Conservation (phyloP, 2,329 filamentous ascomycete genomes). For the Trichoderma endophyticum region DNA sequence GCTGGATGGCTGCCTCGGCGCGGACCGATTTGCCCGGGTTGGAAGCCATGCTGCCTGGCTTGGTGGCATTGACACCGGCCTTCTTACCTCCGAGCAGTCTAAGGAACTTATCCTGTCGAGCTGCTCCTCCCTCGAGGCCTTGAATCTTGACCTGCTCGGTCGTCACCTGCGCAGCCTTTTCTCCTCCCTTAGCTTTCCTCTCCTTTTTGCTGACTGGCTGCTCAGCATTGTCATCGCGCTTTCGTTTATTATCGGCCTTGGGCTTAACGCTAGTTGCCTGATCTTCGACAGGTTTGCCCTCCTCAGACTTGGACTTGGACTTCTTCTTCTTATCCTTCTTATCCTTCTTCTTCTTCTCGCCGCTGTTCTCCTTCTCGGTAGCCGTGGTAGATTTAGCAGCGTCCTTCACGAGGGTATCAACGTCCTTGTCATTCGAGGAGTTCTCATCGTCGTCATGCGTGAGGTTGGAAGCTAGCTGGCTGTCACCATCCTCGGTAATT, state of each 20-base stretch:
- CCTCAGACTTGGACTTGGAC: not conserved
- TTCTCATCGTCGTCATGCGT: not conserved
- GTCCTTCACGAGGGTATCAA: not conserved
- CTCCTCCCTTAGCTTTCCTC: conserved; percentile 26
- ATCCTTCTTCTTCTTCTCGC: conserved; percentile 4
- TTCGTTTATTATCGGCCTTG: conserved; percentile 21
- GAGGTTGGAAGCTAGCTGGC: not conserved
- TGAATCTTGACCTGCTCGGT: conserved; percentile 52
- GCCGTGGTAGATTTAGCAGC: not conserved
- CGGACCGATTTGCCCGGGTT: conserved; percentile 36
- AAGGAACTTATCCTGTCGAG: conserved; percentile 55
- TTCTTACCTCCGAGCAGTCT: conserved; percentile 54
- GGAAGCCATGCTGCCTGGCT: conserved; percentile 23
- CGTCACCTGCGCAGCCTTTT: conserved; percentile 24
- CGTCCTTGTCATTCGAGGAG: not conserved
- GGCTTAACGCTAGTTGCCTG: not conserved
- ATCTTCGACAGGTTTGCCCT: not conserved
- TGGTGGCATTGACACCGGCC: conserved; percentile 31
- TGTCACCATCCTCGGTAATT: not conserved
- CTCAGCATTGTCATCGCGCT: conserved; percentile 17
- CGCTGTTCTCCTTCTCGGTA: not conserved
- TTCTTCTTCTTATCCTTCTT: not conserved
- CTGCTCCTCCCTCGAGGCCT: conserved; percentile 48
- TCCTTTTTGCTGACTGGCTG: conserved; percentile 21
- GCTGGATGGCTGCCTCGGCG: conserved; percentile 52